A percentile compares a stretch with the other conserved stretches of the same genome.
These are phyloP conservation scores for Phytophthora pseudosyringae DNA, from an alignment of 352 stramenopile genomes.

Conservation along the genomic window DNA sequence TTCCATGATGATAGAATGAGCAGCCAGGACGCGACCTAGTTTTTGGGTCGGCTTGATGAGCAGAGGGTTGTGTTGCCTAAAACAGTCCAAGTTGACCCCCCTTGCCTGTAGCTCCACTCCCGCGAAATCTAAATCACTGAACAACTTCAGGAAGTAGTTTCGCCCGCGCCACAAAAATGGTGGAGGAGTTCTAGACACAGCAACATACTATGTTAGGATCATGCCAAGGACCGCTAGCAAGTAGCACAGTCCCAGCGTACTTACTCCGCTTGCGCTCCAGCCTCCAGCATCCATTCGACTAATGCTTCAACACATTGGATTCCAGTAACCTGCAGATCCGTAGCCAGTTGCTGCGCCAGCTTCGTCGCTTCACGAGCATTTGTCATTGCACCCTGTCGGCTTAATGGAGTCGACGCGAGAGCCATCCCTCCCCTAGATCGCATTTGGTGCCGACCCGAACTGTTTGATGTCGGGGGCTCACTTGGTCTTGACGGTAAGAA, in stretches of 20 bases:
- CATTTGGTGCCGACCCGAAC: conserved; percentile 40
- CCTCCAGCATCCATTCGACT: conserved; percentile 85
- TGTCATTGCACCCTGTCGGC: conserved; percentile 50
- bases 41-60: conserved; percentile 78
- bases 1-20: conserved; percentile 75
- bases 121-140: conserved; percentile 73
- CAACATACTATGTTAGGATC: conserved; percentile 12
- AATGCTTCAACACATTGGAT: conserved; percentile 81
- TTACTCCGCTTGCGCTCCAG: conserved; percentile 70
- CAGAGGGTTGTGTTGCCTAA: conserved; percentile 56
- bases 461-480: conserved; percentile 29
- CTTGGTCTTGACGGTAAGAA: conserved; percentile 58
- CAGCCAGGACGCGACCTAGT: conserved; percentile 69
- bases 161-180: conserved; percentile 73
- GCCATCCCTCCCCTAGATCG: conserved; percentile 53
- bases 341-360: conserved; percentile 69
- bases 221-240: not conserved
- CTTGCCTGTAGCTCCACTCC: conserved; percentile 54
- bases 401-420: conserved; percentile 39
- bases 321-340: conserved; percentile 64
- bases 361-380: conserved; percentile 75
- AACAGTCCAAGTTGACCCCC: conserved; percentile 66
- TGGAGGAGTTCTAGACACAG: conserved; percentile 52
- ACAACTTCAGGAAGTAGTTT: conserved; percentile 85
- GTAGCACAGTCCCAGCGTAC: conserved; percentile 15